Base-by-base conservation (phyloP, 495 filamentous ascomycete genomes). In the Aspergillus coremiiformis region DNA sequence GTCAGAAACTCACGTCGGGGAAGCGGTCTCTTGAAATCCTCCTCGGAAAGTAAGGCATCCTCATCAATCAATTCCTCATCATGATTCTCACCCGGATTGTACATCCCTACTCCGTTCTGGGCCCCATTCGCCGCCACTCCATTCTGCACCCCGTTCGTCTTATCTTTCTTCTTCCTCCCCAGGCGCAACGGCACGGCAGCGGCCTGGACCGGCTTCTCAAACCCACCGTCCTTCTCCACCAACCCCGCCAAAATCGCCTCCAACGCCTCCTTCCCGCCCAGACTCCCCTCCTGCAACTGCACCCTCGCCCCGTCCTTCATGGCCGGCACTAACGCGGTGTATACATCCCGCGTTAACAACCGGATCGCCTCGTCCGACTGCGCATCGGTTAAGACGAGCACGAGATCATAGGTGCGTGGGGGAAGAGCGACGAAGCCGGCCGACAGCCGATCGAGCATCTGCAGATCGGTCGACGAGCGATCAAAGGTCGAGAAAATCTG, bases 371-470 rank as follows among this genome's bases (percentile, higher is more conserved):
- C 86, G 9, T 71, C 55, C 30, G 77, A 73, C 11, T 70, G 72
- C 21, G 84, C 72, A 62, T 89, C 86, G 51, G 84, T 81, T 30
- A 97, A 81, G n/a, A 98, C 75, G 12, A 96, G 78, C 9, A 96
- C 78, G 42, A 87, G 70, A 61, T 94, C 86, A 75, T 97, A 97
- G 47, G 86, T 89, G 22, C 78, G 64, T 11, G 77, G 51, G 2
- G 93, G 88, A 4, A 99, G 84, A 4, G 81, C 67, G 45, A 93
- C 87, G 35, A 96, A 78, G 46, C 89, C 89, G 33, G 87, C 78
- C 0, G 89, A 83, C 15, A 99, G 79, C 26, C 93, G 89, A 71
- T 99, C 93, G 49, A 99, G 87, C 93, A 99, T 99, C 65, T 97
- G 94, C 33, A 99, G 77, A 64, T 99, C 93, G 44, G 89, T 90